phyloP scores from a whole-genome alignment of 441 rosid genomes.

The Gossypium gossypioides region DNA sequence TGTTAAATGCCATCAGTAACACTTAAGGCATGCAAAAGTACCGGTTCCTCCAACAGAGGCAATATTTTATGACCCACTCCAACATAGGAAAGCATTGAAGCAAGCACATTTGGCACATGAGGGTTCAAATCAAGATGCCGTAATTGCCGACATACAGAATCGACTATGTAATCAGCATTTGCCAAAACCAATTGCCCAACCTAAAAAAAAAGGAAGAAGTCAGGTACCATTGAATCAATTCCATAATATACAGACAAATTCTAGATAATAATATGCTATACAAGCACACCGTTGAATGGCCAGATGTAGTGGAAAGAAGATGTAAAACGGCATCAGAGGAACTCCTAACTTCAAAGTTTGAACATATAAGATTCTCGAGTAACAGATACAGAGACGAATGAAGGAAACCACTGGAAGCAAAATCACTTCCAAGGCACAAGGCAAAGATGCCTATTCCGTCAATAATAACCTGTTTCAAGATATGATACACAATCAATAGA shows the following conservation, averaged over 20 bases:
- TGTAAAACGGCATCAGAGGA: constrained; percentile 75
- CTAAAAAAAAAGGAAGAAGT: constrained; percentile 29
- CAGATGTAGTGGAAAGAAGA: constrained; percentile 49
- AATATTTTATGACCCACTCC: constrained; percentile 74
- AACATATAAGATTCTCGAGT: constrained; percentile 69
- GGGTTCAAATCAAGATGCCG: constrained; percentile 89
- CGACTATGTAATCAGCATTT: constrained; percentile 85
- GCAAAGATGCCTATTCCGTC: constrained; percentile 81
- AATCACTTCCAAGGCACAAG: constrained; percentile 64
- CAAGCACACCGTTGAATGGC: constrained; percentile 60
- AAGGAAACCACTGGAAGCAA: constrained; percentile 79
- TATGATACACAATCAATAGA: constrained; percentile 13
- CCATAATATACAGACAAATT: not conserved
- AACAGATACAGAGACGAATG: constrained; percentile 80
- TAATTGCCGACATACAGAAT: constrained; percentile 80
- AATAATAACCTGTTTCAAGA: constrained; percentile 47
- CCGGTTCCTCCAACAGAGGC: constrained; percentile 92
- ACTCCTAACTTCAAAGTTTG: constrained; percentile 62
- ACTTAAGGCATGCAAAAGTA: constrained; percentile 23
- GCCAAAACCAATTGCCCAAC: constrained; percentile 81
- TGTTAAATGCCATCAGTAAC: not conserved
- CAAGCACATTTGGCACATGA: constrained; percentile 83
- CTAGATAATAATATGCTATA: not conserved
- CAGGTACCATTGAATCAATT: not conserved
- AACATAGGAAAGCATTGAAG: constrained; percentile 87